Percentiles rank a stretch among this genome's conserved stretches.
Conservation (phyloP, 257 asterid species). For the Rhazya stricta region DNA sequence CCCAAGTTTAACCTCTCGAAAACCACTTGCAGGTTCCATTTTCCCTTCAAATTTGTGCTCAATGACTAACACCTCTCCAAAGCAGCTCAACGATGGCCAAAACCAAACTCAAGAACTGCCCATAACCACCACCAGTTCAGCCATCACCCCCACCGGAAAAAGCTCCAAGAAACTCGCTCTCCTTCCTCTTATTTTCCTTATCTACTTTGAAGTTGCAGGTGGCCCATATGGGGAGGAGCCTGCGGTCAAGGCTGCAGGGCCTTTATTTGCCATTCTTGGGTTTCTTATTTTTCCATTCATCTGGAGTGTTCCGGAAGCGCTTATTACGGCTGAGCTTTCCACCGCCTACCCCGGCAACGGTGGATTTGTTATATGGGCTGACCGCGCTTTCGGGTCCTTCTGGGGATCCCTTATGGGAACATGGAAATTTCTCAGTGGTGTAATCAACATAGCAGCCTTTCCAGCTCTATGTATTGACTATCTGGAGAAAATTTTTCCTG, state of each 20-base stretch:
- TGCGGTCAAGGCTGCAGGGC: slow-evolving; percentile 78
- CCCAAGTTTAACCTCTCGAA: background rate
- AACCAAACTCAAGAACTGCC: slow-evolving; percentile 18
- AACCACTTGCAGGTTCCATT: background rate
- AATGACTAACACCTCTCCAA: slow-evolving; percentile 12
- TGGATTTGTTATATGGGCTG: slow-evolving; percentile 92
- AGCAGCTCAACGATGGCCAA: slow-evolving; percentile 1
- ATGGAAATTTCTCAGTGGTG: slow-evolving; percentile 70
- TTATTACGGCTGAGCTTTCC: slow-evolving; percentile 86
- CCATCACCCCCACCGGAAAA: slow-evolving; percentile 14
- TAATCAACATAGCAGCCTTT: slow-evolving; percentile 68
- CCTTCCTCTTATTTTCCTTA: slow-evolving; percentile 72
- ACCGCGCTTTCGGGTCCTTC: slow-evolving; percentile 73
- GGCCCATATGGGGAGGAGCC: slow-evolving; percentile 96
- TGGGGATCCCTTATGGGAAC: slow-evolving; percentile 81
- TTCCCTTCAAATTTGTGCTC: background rate
- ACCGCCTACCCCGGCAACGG: slow-evolving; percentile 83
- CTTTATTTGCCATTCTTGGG: slow-evolving; percentile 69
- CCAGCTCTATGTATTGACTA: slow-evolving; percentile 63
- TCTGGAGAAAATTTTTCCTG: slow-evolving; percentile 47
- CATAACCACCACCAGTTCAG: slow-evolving; percentile 33
- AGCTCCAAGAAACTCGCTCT: slow-evolving; percentile 55
- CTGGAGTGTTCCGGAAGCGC: slow-evolving; percentile 81
- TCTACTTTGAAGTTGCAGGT: slow-evolving; percentile 85
- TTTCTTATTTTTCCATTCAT: slow-evolving; percentile 82